These are phyloP conservation scores for Pelargonium citronellum DNA, from an alignment of 441 rosid genomes.

Conservation along the genomic window DNA sequence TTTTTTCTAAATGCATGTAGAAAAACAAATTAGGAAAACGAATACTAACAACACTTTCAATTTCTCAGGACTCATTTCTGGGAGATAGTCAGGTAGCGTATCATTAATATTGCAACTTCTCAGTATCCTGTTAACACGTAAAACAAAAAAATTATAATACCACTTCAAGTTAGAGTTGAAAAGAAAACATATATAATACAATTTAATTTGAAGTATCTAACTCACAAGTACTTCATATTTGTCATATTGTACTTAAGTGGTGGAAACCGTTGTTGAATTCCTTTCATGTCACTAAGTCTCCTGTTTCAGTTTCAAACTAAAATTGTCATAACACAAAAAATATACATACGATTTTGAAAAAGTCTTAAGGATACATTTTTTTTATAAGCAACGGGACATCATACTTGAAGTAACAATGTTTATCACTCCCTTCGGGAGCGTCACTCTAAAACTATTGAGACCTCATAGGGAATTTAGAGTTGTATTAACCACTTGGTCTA, in stretches of 20 bases:
- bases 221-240: slow-evolving; percentile 70
- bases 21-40: neutral
- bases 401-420: too few relatives aligned
- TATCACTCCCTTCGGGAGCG: too few relatives aligned
- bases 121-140: slow-evolving; percentile 39
- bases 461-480: too few relatives aligned
- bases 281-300: slow-evolving; percentile 76
- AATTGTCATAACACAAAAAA: slow-evolving; percentile 12
- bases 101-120: slow-evolving; percentile 62
- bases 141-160: neutral
- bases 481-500: too few relatives aligned
- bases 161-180: neutral
- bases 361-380: too few relatives aligned
- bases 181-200: neutral
- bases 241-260: slow-evolving; percentile 35
- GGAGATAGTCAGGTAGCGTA: slow-evolving; percentile 53
- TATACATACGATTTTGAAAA: too few relatives aligned
- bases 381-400: too few relatives aligned
- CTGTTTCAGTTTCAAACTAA: slow-evolving; percentile 24
- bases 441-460: too few relatives aligned
- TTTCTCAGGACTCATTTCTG: slow-evolving; percentile 33
- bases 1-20: neutral
- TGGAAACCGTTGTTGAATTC: slow-evolving; percentile 51
- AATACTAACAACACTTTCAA: slow-evolving; percentile 66
- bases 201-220: slow-evolving; percentile 16